A percentile compares a stretch with the other conserved stretches of the same genome.
These are phyloP conservation scores for Debaryomyces coudertii DNA, from an alignment of 1,139 yeast genomes.

Conservation along the genomic window DNA sequence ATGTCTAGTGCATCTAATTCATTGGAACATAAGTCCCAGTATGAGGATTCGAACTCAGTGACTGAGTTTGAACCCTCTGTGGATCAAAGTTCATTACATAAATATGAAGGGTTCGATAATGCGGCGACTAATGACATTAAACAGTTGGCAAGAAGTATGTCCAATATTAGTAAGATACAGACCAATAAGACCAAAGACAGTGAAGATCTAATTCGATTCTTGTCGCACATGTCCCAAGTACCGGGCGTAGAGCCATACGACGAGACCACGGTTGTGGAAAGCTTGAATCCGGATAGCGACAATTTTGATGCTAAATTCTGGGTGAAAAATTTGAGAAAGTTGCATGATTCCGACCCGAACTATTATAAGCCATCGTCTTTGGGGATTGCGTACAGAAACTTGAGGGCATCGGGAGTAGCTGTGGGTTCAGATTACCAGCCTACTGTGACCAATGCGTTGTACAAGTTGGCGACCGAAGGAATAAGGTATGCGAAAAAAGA, in stretches of 20 bases:
- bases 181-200: conserved; percentile 32
- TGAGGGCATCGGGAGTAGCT: conserved; percentile 76
- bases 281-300: conserved; percentile 44
- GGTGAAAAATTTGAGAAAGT: conserved; percentile 68
- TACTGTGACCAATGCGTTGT: conserved; percentile 59
- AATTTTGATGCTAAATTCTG: conserved; percentile 71
- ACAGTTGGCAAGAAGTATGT: conserved; percentile 37
- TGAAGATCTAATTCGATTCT: conserved; percentile 50
- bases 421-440: conserved; percentile 80
- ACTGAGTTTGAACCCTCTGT: conserved; percentile 13
- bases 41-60: conserved; percentile 10
- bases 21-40: conserved; percentile 15
- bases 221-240: conserved; percentile 55
- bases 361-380: conserved; percentile 63
- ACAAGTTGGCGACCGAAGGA: conserved; percentile 23
- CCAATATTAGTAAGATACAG: conserved; percentile 16
- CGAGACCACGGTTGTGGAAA: conserved; percentile 19
- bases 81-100: conserved; percentile 24
- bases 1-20: conserved; percentile 4
- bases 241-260: conserved; percentile 50
- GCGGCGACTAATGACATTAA: conserved; percentile 32
- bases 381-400: conserved; percentile 69
- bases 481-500: conserved; percentile 15
- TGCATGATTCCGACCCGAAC: conserved; percentile 57
- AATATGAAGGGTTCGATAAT: conserved; percentile 34